Conservation (phyloP, 2,329 filamentous ascomycete species). For the Cladosporium austrohemisphaericum region DNA sequence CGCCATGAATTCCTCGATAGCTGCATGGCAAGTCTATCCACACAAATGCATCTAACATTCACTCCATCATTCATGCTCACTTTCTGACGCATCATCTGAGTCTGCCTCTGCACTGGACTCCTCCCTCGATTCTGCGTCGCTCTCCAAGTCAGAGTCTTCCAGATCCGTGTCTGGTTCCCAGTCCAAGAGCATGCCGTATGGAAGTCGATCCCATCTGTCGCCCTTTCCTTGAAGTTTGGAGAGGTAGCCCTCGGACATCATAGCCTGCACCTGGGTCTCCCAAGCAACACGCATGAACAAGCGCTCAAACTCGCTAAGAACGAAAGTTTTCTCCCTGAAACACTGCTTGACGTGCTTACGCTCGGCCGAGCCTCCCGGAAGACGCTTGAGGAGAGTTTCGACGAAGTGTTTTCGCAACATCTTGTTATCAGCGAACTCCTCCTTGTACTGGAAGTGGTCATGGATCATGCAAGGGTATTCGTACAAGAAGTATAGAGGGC, state of each 20-base stretch:
- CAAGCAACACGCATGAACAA: neutral
- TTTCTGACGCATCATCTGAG: too few species aligned
- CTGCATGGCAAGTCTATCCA: too few species aligned
- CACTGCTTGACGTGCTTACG: slow-evolving; percentile 11
- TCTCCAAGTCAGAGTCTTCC: neutral
- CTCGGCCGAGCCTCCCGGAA: slow-evolving; percentile 2
- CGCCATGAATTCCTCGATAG: too few species aligned
- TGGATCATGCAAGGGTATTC: slow-evolving; percentile 18
- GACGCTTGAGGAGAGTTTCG: neutral
- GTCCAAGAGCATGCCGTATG: neutral
- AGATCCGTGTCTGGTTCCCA: neutral
- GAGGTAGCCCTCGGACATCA: neutral
- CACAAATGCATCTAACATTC: too few species aligned
- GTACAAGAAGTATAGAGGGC: slow-evolving; percentile 17
- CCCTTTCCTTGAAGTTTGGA: neutral
- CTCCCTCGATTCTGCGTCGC: too few species aligned
- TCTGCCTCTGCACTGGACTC: too few species aligned
- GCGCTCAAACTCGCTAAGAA: neutral
- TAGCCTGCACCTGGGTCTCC: neutral
- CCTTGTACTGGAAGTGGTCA: slow-evolving; percentile 3
- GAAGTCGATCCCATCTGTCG: neutral
- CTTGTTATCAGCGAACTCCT: slow-evolving; percentile 14
- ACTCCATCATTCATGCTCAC: too few species aligned
- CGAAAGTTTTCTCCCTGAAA: slow-evolving; percentile 15
- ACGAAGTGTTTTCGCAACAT: slow-evolving; percentile 18